These are phyloP conservation scores for Asclepias syriaca DNA, from an alignment of 257 asterid species.

Conservation along the genomic window DNA sequence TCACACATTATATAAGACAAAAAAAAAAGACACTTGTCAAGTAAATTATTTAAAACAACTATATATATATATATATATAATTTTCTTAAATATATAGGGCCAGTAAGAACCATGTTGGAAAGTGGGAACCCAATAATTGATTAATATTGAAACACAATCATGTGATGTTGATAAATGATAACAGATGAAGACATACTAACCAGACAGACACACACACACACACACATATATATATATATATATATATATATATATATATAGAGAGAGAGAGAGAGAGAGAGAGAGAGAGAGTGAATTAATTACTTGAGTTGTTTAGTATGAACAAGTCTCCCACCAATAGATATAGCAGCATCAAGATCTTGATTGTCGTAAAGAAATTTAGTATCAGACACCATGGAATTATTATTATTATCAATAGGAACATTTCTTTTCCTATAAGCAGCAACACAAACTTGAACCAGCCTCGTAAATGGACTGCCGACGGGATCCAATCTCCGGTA, in stretches of 20 bases:
- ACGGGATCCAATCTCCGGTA: slow-evolving; percentile 69
- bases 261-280: too few species aligned
- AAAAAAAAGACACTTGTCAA: too few species aligned
- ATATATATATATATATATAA: too few species aligned
- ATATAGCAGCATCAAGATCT: slow-evolving; percentile 56
- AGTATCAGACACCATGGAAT: slow-evolving; percentile 29
- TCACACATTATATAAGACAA: too few species aligned
- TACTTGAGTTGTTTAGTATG: slow-evolving; percentile 60
- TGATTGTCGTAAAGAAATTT: slow-evolving; percentile 43
- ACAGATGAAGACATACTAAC: slow-evolving; percentile 6
- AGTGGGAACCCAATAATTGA: background rate
- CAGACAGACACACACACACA: background rate
- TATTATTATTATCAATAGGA: background rate
- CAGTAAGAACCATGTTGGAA: background rate
- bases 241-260: too few species aligned
- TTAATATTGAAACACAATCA: slow-evolving; percentile 3
- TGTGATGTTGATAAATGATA: slow-evolving; percentile 8
- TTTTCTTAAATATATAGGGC: too few species aligned
- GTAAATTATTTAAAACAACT: too few species aligned
- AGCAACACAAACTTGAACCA: slow-evolving; percentile 71
- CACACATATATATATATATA: too few species aligned
- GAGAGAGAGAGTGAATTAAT: slow-evolving; percentile 8
- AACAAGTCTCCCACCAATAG: slow-evolving; percentile 56
- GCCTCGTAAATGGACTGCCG: slow-evolving; percentile 94
- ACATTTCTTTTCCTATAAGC: slow-evolving; percentile 67